Percentiles rank a stretch among this genome's conserved stretches.
These are phyloP conservation scores for Ceratorhiza oryzae-sativae DNA, from an alignment of 1,284 basidiomycete species.

Conservation along the genomic window DNA sequence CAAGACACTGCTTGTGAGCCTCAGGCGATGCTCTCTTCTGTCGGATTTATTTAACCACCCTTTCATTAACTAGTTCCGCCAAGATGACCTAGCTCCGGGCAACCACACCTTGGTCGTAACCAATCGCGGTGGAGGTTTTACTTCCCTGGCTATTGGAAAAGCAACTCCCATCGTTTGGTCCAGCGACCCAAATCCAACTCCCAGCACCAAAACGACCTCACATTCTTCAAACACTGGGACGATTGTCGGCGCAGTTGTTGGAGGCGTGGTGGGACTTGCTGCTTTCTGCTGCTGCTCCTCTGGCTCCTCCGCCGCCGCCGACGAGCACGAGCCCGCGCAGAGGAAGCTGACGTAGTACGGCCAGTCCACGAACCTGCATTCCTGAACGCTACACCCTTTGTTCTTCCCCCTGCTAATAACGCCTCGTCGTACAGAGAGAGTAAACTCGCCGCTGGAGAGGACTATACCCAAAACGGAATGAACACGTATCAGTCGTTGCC, in stretches of 20 bases:
- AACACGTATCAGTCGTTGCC: conserved; percentile 10
- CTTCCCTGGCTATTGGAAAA: conserved; percentile 1
- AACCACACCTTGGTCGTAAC: conserved; percentile 16
- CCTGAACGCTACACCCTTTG: conserved; percentile 16
- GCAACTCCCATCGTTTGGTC: conserved; percentile 11
- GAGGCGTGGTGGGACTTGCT: neutral
- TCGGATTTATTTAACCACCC: neutral
- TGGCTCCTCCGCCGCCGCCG: conserved; percentile 17
- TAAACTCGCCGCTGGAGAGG: neutral
- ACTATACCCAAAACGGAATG: neutral
- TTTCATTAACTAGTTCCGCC: conserved; percentile 2
- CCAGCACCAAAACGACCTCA: neutral
- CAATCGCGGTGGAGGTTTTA: conserved; percentile 8
- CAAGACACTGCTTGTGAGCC: neutral
- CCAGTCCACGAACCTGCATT: neutral
- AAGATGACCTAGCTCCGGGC: conserved; percentile 9
- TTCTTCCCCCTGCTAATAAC: neutral
- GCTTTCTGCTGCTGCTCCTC: neutral
- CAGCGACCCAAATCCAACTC: neutral
- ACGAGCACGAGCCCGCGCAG: neutral
- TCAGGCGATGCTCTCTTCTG: neutral
- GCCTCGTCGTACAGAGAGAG: neutral
- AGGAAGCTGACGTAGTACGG: neutral
- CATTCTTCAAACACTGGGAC: neutral
- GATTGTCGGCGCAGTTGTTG: conserved; percentile 9